Base-by-base conservation (phyloP, 169 alveolate genomes). In the Toxoplasma gondii region DNA sequence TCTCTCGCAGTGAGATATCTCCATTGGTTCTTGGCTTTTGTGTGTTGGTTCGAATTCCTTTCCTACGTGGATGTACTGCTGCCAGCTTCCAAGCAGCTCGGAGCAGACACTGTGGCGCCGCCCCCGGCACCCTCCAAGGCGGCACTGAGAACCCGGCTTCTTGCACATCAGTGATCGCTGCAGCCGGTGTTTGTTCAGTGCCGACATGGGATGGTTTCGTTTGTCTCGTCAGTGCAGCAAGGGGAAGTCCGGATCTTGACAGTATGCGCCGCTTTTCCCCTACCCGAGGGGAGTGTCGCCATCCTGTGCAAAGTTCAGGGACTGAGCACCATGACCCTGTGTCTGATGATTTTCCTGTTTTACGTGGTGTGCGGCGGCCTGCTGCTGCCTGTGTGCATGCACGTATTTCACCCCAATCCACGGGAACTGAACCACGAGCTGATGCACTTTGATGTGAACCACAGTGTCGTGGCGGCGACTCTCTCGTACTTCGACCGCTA, bases 361-460 rank as follows among this genome's bases (percentile, higher is more conserved):
- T 92, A 92, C 87, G 94, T 92, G 74, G 41, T 92, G 43, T 84
- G 82, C 64, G 64, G 91, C 88, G 94, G 94, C 82, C 44, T 92
- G 44, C 19, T 92, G 91, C 87, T 92, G 58, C 94, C 94, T 43
- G 70, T 92, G 70, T 92, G 94, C 69, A 92, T 92, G 94, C 94
- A 92, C 92, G 41, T 92, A 4, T 92, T 43, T 91, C 94, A 92
- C 34, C 94, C 94, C 69, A 92, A 92, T 58, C 94, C 94, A 12
- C 54, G 94, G 29, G 91, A 92, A 69, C 87, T 92, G 5, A 58
- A 81, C 43, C 88, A 83, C 39, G 94, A 92, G 58, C 70, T 92
- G 31, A 53, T 41, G 88, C 49, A 92, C 53, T 41, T 78, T 43
- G 94, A 92, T 7, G 91, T 92, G 64, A 53, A 43, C 43, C 54